Evolutionary conservation across 805 yeast species (phyloP).

Genomic region (Kodamaea restingae): DNA sequence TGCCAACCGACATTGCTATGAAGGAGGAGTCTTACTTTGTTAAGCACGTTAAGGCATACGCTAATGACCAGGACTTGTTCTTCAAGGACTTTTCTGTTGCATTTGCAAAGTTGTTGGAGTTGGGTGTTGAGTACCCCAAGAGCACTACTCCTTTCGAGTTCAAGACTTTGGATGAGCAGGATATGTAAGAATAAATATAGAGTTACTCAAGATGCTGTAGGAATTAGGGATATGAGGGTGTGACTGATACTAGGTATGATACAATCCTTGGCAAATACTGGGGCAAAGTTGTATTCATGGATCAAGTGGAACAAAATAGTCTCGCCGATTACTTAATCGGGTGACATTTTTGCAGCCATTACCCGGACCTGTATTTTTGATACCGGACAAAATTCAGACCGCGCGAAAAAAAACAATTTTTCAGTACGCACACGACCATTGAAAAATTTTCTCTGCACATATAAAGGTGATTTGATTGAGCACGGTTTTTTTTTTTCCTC

Average conservation of each 20-base stretch:
- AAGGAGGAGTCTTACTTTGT: slow-evolving; percentile 44
- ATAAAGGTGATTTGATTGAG: neutral
- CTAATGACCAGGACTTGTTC: slow-evolving; percentile 46
- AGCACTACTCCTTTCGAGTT: slow-evolving; percentile 44
- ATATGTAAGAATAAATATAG: slow-evolving; percentile 13
- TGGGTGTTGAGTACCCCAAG: slow-evolving; percentile 47
- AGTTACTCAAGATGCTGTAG: too few species aligned
- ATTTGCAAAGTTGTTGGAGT: slow-evolving; percentile 44
- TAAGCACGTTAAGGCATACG: slow-evolving; percentile 46
- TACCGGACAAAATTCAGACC: neutral
- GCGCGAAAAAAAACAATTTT: neutral
- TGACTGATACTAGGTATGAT: too few species aligned
- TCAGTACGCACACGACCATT: slow-evolving; percentile 5
- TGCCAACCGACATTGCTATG: slow-evolving; percentile 55
- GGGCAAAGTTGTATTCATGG: too few species aligned
- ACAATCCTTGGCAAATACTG: too few species aligned
- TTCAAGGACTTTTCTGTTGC: slow-evolving; percentile 47
- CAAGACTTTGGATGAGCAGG: slow-evolving; percentile 71
- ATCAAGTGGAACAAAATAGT: too few species aligned
- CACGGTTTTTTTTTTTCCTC: neutral
- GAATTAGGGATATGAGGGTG: too few species aligned
- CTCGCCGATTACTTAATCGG: too few species aligned
- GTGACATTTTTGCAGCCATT: neutral
- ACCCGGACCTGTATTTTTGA: slow-evolving; percentile 5
- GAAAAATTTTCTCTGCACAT: neutral